Base-by-base conservation (phyloP, 2,329 filamentous ascomycete genomes). In the Cladosporium phlei region DNA sequence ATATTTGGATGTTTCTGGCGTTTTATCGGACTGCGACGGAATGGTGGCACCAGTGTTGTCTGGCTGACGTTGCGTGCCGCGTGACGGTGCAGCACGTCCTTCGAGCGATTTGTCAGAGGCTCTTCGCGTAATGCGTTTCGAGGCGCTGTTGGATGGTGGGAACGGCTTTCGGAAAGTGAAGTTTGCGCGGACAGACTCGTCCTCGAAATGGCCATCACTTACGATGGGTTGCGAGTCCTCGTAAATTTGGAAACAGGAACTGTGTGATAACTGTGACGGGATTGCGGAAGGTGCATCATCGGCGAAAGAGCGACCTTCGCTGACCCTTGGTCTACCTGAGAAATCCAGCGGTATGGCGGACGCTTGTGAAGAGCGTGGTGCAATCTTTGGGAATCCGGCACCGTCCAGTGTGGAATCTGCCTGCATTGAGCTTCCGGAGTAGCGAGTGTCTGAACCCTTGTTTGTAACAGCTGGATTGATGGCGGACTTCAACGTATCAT, bases 121-220 rank as follows among this genome's bases (percentile, higher is more conserved):
- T 12, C 35, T 29, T 9, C 45, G 48, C 51, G 56, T 59, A 14
- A 53, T 51, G 14, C 45, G 51, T 50, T 59, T 62, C 14, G 55
- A 55, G 9, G 54, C 52, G 32, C 55, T 60, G 46, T 63, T 63
- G 5, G 60, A 52, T 8, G 42, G 42, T 10, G 58, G 56, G 38
- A 51, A 50, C 5, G 47, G 24, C 45, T 55, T 60, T 25, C 49
- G 49, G 46, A 42, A 57, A 3, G 34, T 38, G 38, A 55, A 53
- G 25, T 53, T 47, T 19, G 27, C 28, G 10, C 19, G 21, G n/a
- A 28, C 37, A 14, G 27, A 21, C 8, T 12, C n/a, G n/a, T 37
- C 35, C 19, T 29, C 20, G 7, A 25, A n/a, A 10, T 21, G 5
- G 20, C n/a, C 32, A 24, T 25, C 17, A 20, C 32, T 45, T 11